Evolutionary conservation across 106 monocot genomes (phyloP), one percentile per base, ranked within the genome.

Genomic region (Hemerocallis citrina): DNA sequence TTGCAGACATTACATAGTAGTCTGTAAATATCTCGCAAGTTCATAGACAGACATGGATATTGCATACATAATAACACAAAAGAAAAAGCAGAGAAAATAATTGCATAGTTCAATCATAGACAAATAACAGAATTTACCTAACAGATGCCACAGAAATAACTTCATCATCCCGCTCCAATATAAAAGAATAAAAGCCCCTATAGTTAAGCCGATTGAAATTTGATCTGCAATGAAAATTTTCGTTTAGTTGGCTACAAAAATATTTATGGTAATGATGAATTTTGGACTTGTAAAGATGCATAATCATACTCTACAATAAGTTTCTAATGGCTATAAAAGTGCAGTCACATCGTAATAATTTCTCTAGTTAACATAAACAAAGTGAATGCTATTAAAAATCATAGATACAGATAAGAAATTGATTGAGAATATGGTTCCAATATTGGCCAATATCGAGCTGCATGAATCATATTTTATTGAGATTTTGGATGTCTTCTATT

Each of bases 121-220:
- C n/a, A n/a, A n/a, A n/a, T n/a, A n/a, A n/a, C n/a, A 27, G 24
- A 59, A 16, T 2, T 59, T 59, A 96, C 96, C 96, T 91, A 40
- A 96, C 38, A 19, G 96, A 81, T 57, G 96, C 96, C 42, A 69
- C 90, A 62, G 78, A 76, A 30, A 87, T 78, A 43, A 96, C 75
- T 74, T 96, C 96, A 84, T 96, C 96, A 20, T 71, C 81, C 28
- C 66, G 59, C 59, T 90, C 96, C 63, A 96, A 63, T 65, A 96
- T 52, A 62, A 96, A 84, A 37, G 84, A 87, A 51, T 96, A 88
- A 70, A 96, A 96, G 9, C 87, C 83, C 60, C 66, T 54, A 57
- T 76, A 96, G 39, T 86, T 75, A 33, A 96, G 64, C 35, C 96
- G 72, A 38, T 65, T 81, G 66, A 96, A 96, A 71, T 96, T 96